These are phyloP conservation scores for Diophrys sp. DNA, from an alignment of 73 alveolate species.

Conservation along the genomic window DNA sequence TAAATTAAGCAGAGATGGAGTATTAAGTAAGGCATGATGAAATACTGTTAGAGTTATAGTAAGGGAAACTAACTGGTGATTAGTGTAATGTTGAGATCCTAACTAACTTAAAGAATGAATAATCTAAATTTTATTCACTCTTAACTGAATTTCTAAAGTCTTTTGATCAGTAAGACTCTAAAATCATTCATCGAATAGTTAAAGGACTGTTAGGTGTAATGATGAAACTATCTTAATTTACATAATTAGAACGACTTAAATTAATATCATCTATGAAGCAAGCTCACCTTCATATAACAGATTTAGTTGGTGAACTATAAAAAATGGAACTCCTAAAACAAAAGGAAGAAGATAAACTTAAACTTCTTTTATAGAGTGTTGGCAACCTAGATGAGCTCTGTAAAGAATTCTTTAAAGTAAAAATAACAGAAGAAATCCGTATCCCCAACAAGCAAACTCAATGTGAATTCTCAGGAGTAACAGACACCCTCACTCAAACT, in stretches of 20 bases:
- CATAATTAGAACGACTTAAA: neutral
- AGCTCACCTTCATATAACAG: neutral
- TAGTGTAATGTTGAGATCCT: too few species aligned
- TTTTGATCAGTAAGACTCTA: neutral
- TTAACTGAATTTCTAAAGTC: neutral
- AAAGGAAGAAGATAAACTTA: neutral
- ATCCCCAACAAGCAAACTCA: neutral
- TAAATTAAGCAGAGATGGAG: too few species aligned
- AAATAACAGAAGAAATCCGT: neutral
- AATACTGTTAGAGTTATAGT: too few species aligned
- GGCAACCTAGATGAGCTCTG: neutral
- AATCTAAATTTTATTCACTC: neutral
- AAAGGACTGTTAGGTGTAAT: neutral
- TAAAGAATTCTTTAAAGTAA: neutral
- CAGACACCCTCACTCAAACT: neutral
- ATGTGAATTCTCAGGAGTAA: neutral
- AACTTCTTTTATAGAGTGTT: neutral
- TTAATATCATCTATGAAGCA: neutral
- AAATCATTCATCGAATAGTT: neutral
- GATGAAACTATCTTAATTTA: neutral
- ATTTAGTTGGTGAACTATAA: neutral
- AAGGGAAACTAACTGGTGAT: too few species aligned
- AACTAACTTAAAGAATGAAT: neutral
- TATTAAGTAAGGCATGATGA: too few species aligned
- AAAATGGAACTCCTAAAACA: neutral